phyloP scores from a whole-genome alignment of 2,329 filamentous ascomycete genomes.

The Endocalyx cinctus region DNA sequence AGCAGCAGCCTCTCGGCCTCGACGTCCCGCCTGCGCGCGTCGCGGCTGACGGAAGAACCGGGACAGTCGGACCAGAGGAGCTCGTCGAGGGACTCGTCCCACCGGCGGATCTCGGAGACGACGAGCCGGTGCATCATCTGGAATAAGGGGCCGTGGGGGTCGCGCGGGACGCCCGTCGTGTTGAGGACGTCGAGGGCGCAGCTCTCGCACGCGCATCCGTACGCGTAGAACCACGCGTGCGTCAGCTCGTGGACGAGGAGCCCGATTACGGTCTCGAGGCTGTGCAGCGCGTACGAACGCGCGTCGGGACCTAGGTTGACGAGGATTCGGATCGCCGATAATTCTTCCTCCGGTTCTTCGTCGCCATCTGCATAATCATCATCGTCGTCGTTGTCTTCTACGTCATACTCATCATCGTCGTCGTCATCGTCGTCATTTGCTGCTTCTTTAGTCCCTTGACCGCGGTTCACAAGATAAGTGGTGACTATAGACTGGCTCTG shows the following conservation, averaged over 20 bases:
- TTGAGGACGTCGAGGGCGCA: constrained; percentile 10
- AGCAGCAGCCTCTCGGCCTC: too few species aligned
- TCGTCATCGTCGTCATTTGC: not conserved
- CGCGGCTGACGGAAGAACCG: constrained; percentile 5
- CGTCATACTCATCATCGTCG: not conserved
- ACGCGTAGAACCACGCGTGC: constrained; percentile 12
- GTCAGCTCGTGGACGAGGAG: constrained; percentile 16
- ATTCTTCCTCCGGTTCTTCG: not conserved
- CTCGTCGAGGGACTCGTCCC: constrained; percentile 7
- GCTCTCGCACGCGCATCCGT: constrained; percentile 8
- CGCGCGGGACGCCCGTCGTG: constrained; percentile 9
- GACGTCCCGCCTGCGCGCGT: not conserved
- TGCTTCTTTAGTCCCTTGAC: too few species aligned
- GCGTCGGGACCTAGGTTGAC: constrained; percentile 9
- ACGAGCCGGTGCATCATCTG: constrained; percentile 17
- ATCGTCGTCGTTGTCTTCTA: not conserved
- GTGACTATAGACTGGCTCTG: too few species aligned
- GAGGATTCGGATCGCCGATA: not conserved
- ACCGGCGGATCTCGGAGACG: constrained; percentile 12
- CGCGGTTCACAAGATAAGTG: too few species aligned
- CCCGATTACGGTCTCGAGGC: constrained; percentile 6
- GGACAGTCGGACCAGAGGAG: constrained; percentile 15
- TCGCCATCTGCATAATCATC: not conserved
- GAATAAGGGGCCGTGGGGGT: constrained; percentile 16
- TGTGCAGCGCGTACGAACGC: not conserved